Conservation (phyloP, 371 early-diverging fungal genomes). For the Syncephalastrum sp. region DNA sequence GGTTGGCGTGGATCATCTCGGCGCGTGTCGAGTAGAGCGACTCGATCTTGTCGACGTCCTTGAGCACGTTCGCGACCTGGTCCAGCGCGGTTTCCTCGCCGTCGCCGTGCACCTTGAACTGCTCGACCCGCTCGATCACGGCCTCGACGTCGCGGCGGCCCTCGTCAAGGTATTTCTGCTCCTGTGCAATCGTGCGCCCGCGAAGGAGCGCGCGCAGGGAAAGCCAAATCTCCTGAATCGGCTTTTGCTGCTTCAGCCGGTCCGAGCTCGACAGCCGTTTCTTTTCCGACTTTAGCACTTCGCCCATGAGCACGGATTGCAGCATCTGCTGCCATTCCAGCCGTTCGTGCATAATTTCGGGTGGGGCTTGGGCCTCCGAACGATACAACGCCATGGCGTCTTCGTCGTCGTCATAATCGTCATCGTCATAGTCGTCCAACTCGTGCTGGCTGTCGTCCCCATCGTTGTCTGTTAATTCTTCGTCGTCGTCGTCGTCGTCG, state of each 20-base stretch:
- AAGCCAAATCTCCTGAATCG: conserved; percentile 75
- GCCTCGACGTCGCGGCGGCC: conserved; percentile 63
- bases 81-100: conserved; percentile 38
- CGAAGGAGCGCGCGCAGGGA: conserved; percentile 68
- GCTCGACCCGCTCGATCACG: conserved; percentile 63
- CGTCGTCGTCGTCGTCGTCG: conserved; percentile 20
- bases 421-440: conserved; percentile 6
- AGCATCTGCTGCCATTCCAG: conserved; percentile 87
- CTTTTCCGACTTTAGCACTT: conserved; percentile 85
- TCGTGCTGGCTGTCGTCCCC: background rate
- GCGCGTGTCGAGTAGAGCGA: conserved; percentile 73
- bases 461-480: conserved; percentile 11
- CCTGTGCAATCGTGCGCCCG: conserved; percentile 62
- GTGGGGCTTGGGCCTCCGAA: conserved; percentile 37
- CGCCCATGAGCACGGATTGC: conserved; percentile 80
- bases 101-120: conserved; percentile 54
- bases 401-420: conserved; percentile 33
- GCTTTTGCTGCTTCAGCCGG: conserved; percentile 48
- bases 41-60: conserved; percentile 75
- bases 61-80: conserved; percentile 68
- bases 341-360: conserved; percentile 67
- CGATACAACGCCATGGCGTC: conserved; percentile 37
- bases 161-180: conserved; percentile 68
- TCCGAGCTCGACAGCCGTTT: conserved; percentile 62
- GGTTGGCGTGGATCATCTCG: conserved; percentile 66